Base-by-base conservation (phyloP, 1,284 basidiomycete species). In the Ceratobasidium sp. region DNA sequence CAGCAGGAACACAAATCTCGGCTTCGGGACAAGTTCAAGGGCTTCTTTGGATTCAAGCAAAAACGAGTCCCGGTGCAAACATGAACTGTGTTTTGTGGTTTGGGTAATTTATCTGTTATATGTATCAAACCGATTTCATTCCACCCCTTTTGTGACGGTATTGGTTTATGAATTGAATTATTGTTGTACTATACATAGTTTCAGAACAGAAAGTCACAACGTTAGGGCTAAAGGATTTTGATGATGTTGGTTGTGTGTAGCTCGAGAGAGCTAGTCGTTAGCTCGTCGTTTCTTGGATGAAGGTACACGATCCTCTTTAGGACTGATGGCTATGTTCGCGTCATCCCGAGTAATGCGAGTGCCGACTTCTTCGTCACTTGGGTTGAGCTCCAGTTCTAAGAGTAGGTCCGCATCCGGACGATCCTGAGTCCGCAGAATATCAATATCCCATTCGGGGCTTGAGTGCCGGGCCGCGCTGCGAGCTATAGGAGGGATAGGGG, bases 401-500 rank as follows among this genome's bases (percentile, higher is more conserved):
- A 55, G 50, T 2, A 52, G 38, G 23, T 54, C 43, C 3, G 28
- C 26, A 18, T 67, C 49, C 21, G 38, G 32, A 21, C 35, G 64
- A 8, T 49, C 21, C 18, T 21, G 7, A 21, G n/a, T 21, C 9
- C 18, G 21, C 0, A 23, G 30, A 8, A 54, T 16, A 43, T 75
- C 74, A n/a, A 76, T 67, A 28, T 76, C 74, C 75, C 75, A 76
- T 21, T 76, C 75, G 13, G 75, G 75, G 38, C 75, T 76, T 18
- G 58, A 71, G 32, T 67, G 46, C 14, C 73, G 61, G 16, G 43
- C 35, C 6, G 66, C 18, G 18, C 50, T 13, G 49, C 43, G 38
- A 73, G 30, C 47, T 57, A 23, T 35, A 32, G 44, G 52, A 70
- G 47, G 18, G 38, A 52, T 47, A 26, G 59, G 66, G 52, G 66